phyloP scores from a whole-genome alignment of 257 asterid genomes.

The Mitragyna speciosa region DNA sequence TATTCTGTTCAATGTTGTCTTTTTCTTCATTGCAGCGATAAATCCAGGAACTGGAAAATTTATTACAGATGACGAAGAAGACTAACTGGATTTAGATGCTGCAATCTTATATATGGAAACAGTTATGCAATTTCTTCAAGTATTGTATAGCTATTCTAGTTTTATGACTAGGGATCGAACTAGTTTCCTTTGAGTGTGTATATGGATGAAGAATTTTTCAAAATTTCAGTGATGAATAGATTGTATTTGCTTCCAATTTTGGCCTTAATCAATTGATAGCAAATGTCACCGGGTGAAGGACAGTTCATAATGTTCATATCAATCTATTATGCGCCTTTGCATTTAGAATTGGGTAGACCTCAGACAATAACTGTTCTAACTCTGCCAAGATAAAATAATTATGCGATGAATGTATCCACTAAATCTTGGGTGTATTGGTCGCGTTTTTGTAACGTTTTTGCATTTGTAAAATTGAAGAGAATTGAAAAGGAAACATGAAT shows the following conservation, averaged over 20 bases:
- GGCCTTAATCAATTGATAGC: neutral
- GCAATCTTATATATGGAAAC: neutral
- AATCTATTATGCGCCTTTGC: too few species aligned
- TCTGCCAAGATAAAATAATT: neutral
- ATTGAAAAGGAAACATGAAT: too few species aligned
- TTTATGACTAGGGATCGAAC: neutral
- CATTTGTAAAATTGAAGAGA: too few species aligned
- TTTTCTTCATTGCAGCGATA: slow-evolving; percentile 92
- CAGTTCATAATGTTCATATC: too few species aligned
- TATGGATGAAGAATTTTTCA: neutral
- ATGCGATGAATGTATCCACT: neutral
- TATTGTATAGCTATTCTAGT: neutral
- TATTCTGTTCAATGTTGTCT: slow-evolving; percentile 68
- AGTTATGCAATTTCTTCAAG: slow-evolving; percentile 1
- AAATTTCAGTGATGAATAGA: neutral
- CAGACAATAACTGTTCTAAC: too few species aligned
- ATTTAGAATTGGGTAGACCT: too few species aligned
- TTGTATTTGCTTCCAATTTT: neutral
- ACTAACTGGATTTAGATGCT: neutral
- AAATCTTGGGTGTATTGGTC: neutral
- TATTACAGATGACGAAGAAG: slow-evolving; percentile 78
- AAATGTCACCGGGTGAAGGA: too few species aligned
- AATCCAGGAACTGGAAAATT: slow-evolving; percentile 92
- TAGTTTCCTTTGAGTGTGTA: neutral
- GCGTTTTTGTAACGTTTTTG: neutral